A percentile compares a stretch with the other conserved stretches of the same genome.
These are phyloP conservation scores for Arabidopsis thaliana DNA, from an alignment of 345 rosid species.

Conservation along the genomic window DNA sequence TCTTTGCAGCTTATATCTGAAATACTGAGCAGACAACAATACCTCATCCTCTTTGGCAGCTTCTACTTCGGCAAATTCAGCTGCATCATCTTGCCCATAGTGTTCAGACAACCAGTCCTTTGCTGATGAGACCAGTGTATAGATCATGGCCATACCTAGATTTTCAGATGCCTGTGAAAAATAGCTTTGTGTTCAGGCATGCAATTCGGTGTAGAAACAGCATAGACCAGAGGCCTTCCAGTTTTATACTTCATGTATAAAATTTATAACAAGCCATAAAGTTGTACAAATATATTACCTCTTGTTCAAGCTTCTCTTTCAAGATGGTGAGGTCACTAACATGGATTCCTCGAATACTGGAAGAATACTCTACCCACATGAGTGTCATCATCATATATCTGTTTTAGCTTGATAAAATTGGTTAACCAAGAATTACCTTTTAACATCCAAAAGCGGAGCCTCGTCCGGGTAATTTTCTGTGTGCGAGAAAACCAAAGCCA, in stretches of 20 bases:
- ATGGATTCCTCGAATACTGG: slow-evolving; percentile 87
- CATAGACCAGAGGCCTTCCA: slow-evolving; percentile 7
- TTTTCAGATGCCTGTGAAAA: slow-evolving; percentile 79
- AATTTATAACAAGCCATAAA: background rate
- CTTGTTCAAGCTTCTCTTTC: slow-evolving; percentile 87
- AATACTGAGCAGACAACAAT: slow-evolving; percentile 43
- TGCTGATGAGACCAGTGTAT: slow-evolving; percentile 87
- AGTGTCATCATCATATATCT: slow-evolving; percentile 19
- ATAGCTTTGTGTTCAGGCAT: slow-evolving; percentile 16
- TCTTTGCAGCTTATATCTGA: slow-evolving; percentile 14
- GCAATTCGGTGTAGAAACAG: background rate
- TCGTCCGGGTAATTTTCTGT: slow-evolving; percentile 91
- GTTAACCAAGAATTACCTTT: slow-evolving; percentile 58
- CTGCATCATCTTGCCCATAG: slow-evolving; percentile 63
- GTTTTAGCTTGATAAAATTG: background rate
- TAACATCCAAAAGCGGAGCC: slow-evolving; percentile 78
- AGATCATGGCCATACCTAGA: slow-evolving; percentile 98
- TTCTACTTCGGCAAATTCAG: slow-evolving; percentile 53
- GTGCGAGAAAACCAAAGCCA: slow-evolving; percentile 89
- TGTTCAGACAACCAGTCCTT: slow-evolving; percentile 90
- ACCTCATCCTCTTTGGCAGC: slow-evolving; percentile 87
- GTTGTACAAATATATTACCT: slow-evolving; percentile 56
- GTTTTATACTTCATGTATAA: background rate
- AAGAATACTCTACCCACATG: slow-evolving; percentile 11
- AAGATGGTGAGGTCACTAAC: slow-evolving; percentile 67